Evolutionary conservation across 495 filamentous ascomycete species (phyloP).

Genomic region (Aspergillus biplanus): DNA sequence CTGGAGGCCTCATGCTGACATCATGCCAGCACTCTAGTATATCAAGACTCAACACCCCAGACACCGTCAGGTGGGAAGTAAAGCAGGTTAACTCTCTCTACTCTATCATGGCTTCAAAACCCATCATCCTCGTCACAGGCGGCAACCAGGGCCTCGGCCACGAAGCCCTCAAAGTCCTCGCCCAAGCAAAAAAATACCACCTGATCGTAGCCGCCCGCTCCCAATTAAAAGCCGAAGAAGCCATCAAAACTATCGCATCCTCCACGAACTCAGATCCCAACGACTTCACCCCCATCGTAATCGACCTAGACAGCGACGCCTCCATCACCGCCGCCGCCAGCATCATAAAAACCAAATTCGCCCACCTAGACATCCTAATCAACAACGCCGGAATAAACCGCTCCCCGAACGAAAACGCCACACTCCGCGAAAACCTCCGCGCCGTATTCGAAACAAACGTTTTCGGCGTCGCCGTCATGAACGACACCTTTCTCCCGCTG

Average conservation of each 20-base stretch:
- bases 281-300: slow-evolving; percentile 4
- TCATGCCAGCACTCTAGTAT: no score
- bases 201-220: slow-evolving; percentile 4
- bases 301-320: neutral
- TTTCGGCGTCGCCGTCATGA: slow-evolving; percentile 5
- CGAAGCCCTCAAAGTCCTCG: slow-evolving; percentile 3
- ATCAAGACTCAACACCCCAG: no score
- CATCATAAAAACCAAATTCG: neutral
- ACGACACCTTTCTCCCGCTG: neutral
- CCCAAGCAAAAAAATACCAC: neutral
- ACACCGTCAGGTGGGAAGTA: neutral
- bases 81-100: no score
- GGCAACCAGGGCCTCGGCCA: slow-evolving; percentile 9
- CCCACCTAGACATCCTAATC: slow-evolving; percentile 3
- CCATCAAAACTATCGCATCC: neutral
- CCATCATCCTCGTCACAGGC: slow-evolving; percentile 6
- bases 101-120: neutral
- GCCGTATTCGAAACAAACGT: slow-evolving; percentile 7
- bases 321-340: neutral
- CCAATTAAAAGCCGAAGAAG: neutral
- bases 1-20: no score
- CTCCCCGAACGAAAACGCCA: neutral
- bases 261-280: neutral
- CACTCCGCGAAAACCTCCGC: slow-evolving; percentile 4
- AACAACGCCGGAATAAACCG: slow-evolving; percentile 2